Evolutionary conservation across 305 asterid species (phyloP).

Genomic region (Fraxinus xanthoxyloides): DNA sequence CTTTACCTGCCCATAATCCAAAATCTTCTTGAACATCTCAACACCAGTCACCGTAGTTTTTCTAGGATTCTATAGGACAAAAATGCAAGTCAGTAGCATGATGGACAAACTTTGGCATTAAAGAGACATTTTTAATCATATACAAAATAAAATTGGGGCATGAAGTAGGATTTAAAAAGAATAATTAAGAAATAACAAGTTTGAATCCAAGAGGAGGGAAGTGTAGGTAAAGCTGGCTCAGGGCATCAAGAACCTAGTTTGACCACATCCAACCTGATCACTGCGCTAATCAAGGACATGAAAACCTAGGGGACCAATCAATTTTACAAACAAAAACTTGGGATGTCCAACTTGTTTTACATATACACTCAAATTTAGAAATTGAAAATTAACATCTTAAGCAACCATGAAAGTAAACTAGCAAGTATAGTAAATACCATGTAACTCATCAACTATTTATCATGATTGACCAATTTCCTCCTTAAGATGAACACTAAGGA

Average conservation of each 20-base stretch:
- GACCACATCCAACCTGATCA: neutral
- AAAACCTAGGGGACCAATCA: neutral
- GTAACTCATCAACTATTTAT: neutral
- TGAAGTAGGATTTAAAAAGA: neutral
- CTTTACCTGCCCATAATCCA: conserved; percentile 90
- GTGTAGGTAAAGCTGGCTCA: conserved; percentile 2
- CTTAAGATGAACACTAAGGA: neutral
- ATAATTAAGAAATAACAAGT: neutral
- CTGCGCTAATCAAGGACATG: neutral
- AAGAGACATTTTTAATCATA: neutral
- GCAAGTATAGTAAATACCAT: neutral
- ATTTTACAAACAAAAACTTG: neutral
- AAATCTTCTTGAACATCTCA: conserved; percentile 96
- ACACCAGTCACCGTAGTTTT: conserved; percentile 95
- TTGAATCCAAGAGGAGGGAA: neutral
- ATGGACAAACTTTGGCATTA: conserved; percentile 15
- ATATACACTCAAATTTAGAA: neutral
- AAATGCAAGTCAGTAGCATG: conserved; percentile 6
- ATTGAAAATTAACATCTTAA: neutral
- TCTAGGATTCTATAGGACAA: conserved; percentile 53
- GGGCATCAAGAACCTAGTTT: neutral
- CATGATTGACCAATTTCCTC: neutral
- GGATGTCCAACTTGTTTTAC: neutral
- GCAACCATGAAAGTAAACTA: neutral
- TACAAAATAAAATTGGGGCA: neutral